Evolutionary conservation across 495 filamentous ascomycete species (phyloP).

Genomic region (Podospora conica): DNA sequence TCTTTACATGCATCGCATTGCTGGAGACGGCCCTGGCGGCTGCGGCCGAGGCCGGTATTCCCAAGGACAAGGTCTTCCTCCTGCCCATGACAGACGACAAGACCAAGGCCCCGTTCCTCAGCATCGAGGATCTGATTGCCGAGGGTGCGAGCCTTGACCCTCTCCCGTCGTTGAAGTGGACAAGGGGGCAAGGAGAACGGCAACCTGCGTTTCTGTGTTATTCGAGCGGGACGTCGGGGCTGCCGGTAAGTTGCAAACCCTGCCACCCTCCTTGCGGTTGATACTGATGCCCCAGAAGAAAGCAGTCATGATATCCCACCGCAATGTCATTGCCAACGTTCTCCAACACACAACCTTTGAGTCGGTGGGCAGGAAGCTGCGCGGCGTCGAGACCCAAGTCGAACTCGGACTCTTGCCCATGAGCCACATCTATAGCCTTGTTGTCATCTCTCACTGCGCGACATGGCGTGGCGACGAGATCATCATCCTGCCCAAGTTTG

Average conservation of each 20-base stretch:
- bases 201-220: background rate
- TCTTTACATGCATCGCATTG: background rate
- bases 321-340: background rate
- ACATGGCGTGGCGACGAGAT: background rate
- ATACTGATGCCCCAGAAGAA: background rate
- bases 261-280: background rate
- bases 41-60: background rate
- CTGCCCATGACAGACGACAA: background rate
- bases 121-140: background rate
- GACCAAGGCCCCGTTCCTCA: background rate
- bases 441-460: background rate
- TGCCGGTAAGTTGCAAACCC: background rate
- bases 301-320: background rate
- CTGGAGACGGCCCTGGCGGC: background rate
- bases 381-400: background rate
- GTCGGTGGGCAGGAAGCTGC: background rate
- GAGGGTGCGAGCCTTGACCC: background rate
- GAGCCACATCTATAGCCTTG: background rate
- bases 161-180: background rate
- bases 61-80: background rate
- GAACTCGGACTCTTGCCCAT: background rate
- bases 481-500: background rate
- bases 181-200: background rate
- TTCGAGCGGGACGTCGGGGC: background rate
- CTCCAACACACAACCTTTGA: background rate